Evolutionary conservation across 495 filamentous ascomycete species (phyloP).

Genomic region (Daldinia decipiens): DNA sequence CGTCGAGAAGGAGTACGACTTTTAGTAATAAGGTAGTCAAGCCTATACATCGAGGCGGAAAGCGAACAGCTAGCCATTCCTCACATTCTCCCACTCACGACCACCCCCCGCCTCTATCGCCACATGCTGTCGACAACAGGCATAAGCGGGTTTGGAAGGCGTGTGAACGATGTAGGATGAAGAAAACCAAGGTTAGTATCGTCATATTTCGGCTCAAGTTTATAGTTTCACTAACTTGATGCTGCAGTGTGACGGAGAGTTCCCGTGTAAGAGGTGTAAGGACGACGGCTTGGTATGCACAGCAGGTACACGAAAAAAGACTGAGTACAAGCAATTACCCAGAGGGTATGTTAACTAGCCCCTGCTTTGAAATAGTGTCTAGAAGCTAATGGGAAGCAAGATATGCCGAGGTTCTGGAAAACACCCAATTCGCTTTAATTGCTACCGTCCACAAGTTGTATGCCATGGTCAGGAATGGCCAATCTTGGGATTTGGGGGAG

Average conservation of each 20-base stretch:
- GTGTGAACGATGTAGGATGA: constrained; percentile 75
- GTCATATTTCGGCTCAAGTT: background rate
- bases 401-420: constrained; percentile 68
- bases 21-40: constrained; percentile 48
- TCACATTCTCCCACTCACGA: constrained; percentile 50
- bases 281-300: constrained; percentile 68
- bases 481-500: constrained; percentile 65
- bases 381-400: constrained; percentile 48
- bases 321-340: constrained; percentile 67
- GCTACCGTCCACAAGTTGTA: constrained; percentile 68
- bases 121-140: constrained; percentile 56
- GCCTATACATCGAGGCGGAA: constrained; percentile 48
- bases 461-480: constrained; percentile 64
- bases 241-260: constrained; percentile 71
- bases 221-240: constrained; percentile 16
- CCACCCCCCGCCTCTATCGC: constrained; percentile 46
- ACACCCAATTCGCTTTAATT: constrained; percentile 66
- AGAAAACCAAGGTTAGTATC: constrained; percentile 72
- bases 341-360: constrained; percentile 53
- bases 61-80: constrained; percentile 44
- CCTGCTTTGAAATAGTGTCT: background rate
- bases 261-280: constrained; percentile 74
- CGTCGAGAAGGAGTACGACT: constrained; percentile 37
- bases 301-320: constrained; percentile 67
- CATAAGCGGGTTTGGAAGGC: constrained; percentile 77